A percentile compares a stretch with the other conserved stretches of the same genome.
These are phyloP conservation scores for Phalaenopsis hybrid DNA, from an alignment of 116 monocot genomes.

Conservation along the genomic window DNA sequence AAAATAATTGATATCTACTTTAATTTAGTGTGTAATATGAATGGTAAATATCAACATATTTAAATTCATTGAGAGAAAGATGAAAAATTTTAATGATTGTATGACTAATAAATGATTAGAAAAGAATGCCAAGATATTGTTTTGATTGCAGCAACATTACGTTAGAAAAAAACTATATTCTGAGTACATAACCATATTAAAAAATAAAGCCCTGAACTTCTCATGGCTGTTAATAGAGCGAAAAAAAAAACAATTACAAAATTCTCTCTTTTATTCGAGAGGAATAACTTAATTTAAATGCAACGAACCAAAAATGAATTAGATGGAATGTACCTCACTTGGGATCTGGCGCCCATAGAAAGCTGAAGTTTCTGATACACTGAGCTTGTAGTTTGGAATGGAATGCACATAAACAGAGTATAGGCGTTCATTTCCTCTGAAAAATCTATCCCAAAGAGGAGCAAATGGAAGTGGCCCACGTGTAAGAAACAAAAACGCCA, in stretches of 20 bases:
- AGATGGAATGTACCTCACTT: slow-evolving; percentile 48
- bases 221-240: background rate
- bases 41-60: background rate
- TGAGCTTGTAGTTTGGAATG: slow-evolving; percentile 50
- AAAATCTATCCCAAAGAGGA: slow-evolving; percentile 78
- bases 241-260: background rate
- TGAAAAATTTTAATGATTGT: background rate
- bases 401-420: slow-evolving; percentile 80
- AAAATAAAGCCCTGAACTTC: no score
- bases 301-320: background rate
- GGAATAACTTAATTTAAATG: background rate
- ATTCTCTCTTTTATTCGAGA: background rate
- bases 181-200: no score
- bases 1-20: background rate
- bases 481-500: slow-evolving; percentile 80
- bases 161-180: no score
- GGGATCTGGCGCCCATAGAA: slow-evolving; percentile 74
- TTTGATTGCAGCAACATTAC: no score
- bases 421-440: slow-evolving; percentile 48
- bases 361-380: slow-evolving; percentile 38
- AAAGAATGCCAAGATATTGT: background rate
- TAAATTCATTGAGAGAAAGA: background rate
- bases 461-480: slow-evolving; percentile 55
- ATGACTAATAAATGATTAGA: background rate
- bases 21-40: background rate